These are phyloP conservation scores for Zarea fungicola DNA, from an alignment of 2,329 filamentous ascomycete species.

Conservation along the genomic window DNA sequence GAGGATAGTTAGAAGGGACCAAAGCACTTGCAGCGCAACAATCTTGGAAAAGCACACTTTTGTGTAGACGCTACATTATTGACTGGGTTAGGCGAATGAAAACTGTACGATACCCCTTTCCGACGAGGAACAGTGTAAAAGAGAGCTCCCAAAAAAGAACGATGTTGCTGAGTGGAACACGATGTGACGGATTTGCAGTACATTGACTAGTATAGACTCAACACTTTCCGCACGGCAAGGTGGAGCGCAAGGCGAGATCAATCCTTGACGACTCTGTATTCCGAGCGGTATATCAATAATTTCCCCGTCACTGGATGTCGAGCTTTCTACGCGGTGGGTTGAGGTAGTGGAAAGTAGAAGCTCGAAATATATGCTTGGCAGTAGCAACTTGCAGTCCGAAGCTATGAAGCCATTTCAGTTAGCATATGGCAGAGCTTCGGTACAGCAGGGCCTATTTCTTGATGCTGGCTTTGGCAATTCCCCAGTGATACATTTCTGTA, in stretches of 20 bases:
- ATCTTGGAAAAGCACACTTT: conserved; percentile 17
- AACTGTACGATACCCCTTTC: conserved; percentile 35
- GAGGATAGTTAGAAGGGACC: conserved; percentile 29
- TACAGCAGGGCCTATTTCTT: neutral
- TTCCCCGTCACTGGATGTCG: conserved; percentile 2
- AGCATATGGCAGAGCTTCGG: conserved; percentile 5
- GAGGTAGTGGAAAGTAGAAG: conserved; percentile 13
- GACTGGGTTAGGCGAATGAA: conserved; percentile 10
- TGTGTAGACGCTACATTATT: too few species aligned
- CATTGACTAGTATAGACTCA: conserved; percentile 10
- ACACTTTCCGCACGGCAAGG: conserved; percentile 61
- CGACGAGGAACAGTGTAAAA: neutral
- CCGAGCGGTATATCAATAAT: conserved; percentile 60
- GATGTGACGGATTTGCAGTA: conserved; percentile 9
- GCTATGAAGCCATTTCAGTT: conserved; percentile 2
- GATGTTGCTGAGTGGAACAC: neutral
- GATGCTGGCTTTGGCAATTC: conserved; percentile 8
- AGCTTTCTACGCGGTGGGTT: conserved; percentile 11
- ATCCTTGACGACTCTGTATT: conserved; percentile 74
- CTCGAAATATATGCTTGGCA: conserved; percentile 4
- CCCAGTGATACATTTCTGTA: conserved; percentile 9
- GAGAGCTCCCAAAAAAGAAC: neutral
- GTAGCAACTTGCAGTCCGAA: conserved; percentile 1
- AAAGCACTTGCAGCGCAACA: too few species aligned
- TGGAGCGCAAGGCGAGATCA: conserved; percentile 71